A percentile compares a stretch with the other conserved stretches of the same genome.
phyloP scores from a whole-genome alignment of 2,329 filamentous ascomycete genomes.

The Talaromyces sp. region DNA sequence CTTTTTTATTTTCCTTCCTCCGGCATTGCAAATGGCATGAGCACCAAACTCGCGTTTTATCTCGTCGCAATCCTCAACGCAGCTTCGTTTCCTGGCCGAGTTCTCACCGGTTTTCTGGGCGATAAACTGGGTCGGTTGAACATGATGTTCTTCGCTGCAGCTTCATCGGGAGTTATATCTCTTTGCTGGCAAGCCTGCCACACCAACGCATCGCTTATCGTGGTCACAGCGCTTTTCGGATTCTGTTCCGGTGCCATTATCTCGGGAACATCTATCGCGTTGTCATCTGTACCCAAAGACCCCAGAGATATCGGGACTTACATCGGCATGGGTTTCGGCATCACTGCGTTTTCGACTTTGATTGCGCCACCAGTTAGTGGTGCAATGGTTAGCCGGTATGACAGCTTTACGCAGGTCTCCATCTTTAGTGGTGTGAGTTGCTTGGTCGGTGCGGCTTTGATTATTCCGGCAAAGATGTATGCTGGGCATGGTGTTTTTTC shows the following conservation, averaged over 20 bases:
- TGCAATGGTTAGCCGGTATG: conserved; percentile 42
- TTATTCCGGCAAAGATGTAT: conserved; percentile 8
- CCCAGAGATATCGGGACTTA: conserved; percentile 22
- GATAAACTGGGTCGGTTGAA: conserved; percentile 34
- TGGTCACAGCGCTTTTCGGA: conserved; percentile 30
- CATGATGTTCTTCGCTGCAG: conserved; percentile 22
- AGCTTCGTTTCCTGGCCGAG: conserved; percentile 32
- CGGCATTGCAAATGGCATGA: conserved; percentile 24
- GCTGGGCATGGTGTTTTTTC: conserved; percentile 9
- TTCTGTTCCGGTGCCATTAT: conserved; percentile 35
- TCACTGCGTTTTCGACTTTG: conserved; percentile 45
- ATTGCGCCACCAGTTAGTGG: conserved; percentile 50
- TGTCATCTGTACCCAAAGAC: conserved; percentile 19
- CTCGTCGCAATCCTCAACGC: conserved; percentile 32
- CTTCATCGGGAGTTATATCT: conserved; percentile 28
- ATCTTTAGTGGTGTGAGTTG: conserved; percentile 29
- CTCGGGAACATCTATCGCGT: conserved; percentile 19
- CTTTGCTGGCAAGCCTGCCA: conserved; percentile 28
- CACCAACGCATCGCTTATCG: conserved; percentile 28
- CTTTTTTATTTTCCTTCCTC: conserved; percentile 33
- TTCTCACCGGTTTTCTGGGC: conserved; percentile 30
- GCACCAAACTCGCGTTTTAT: conserved; percentile 24
- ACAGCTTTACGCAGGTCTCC: conserved; percentile 35
- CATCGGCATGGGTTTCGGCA: conserved; percentile 23
- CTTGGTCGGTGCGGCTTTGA: conserved; percentile 23